phyloP scores from a whole-genome alignment of 2,329 filamentous ascomycete genomes.

The Magnaporthales sp. region DNA sequence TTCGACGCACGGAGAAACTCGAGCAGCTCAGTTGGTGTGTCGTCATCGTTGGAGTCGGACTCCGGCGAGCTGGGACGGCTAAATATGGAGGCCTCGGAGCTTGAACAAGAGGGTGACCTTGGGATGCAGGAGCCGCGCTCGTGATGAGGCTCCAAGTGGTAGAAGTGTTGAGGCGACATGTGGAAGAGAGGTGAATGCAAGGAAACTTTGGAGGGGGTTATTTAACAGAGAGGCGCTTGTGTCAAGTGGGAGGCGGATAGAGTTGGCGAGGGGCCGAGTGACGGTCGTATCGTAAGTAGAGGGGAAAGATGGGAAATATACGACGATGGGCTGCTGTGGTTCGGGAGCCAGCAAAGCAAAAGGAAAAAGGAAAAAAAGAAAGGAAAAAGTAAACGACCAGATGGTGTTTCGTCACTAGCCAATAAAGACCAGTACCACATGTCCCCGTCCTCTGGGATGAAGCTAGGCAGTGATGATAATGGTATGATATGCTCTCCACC shows the following conservation, averaged over 20 bases:
- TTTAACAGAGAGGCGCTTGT: background rate
- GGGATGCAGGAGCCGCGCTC: background rate
- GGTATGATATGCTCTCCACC: slow-evolving; percentile 1
- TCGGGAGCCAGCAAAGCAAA: background rate
- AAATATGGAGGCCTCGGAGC: background rate
- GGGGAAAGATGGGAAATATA: background rate
- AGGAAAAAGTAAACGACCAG: background rate
- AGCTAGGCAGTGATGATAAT: background rate
- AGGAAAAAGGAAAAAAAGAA: background rate
- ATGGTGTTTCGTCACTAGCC: background rate
- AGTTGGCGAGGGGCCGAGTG: background rate
- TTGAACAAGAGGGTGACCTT: background rate
- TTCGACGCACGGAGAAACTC: background rate
- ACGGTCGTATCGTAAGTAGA: background rate
- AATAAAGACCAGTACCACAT: background rate
- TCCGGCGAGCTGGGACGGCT: background rate
- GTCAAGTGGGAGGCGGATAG: background rate
- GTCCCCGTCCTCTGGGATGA: background rate
- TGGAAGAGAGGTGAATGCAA: background rate
- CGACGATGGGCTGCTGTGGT: background rate
- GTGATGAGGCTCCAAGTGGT: background rate
- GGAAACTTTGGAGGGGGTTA: background rate
- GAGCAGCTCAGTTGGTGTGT: background rate
- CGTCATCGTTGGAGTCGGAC: slow-evolving; percentile 1
- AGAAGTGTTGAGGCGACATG: background rate